These are phyloP conservation scores for Boletus rufocinnamomeus DNA, from an alignment of 768 basidiomycete species.

Conservation along the genomic window DNA sequence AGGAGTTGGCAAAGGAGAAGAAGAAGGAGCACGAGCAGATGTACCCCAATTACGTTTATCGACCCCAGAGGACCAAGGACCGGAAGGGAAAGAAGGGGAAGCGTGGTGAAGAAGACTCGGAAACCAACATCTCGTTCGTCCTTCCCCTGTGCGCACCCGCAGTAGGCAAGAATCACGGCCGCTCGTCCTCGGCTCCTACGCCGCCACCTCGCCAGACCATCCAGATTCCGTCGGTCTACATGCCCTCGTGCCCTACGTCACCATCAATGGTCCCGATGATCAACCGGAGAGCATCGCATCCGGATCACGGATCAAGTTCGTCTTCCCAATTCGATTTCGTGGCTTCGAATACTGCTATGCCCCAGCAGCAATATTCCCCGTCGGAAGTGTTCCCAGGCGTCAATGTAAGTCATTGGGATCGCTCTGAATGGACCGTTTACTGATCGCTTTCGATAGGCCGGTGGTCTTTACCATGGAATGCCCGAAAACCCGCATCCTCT, in stretches of 20 bases:
- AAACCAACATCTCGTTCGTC: conserved; percentile 52
- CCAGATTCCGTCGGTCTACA: conserved; percentile 63
- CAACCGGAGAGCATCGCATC: conserved; percentile 57
- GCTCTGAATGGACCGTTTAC: conserved; percentile 8
- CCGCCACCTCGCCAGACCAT: conserved; percentile 69
- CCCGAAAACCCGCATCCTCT: conserved; percentile 47
- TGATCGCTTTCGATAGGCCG: conserved; percentile 37
- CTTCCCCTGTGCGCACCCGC: conserved; percentile 40
- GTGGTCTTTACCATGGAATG: conserved; percentile 53
- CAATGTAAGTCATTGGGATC: conserved; percentile 42
- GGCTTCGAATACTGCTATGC: conserved; percentile 45
- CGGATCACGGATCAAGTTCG: conserved; percentile 46
- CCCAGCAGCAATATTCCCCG: conserved; percentile 41
- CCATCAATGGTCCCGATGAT: conserved; percentile 58
- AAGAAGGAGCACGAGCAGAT: conserved; percentile 76
- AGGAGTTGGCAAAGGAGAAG: conserved; percentile 73
- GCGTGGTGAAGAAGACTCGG: conserved; percentile 47
- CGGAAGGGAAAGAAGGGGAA: conserved; percentile 50
- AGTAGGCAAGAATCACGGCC: conserved; percentile 46
- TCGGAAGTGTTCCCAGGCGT: conserved; percentile 30
- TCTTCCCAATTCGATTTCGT: conserved; percentile 57
- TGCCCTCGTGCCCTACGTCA: conserved; percentile 66
- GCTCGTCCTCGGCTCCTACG: conserved; percentile 62
- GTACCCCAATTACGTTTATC: conserved; percentile 79
- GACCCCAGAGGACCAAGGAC: conserved; percentile 59